phyloP scores from a whole-genome alignment of 306 rosid genomes.

The Prunus dulcis region DNA sequence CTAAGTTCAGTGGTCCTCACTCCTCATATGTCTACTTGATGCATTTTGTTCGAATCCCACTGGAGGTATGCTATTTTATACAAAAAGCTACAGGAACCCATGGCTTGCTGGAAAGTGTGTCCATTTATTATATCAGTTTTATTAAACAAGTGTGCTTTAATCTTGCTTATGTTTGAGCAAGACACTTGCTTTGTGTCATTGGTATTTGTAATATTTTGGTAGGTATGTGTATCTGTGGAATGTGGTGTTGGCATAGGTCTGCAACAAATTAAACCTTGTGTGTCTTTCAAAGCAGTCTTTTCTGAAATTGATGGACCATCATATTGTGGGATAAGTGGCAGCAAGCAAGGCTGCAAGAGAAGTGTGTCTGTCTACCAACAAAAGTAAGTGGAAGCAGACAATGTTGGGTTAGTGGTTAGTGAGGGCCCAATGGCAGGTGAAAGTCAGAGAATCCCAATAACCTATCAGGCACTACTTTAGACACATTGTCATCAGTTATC shows the following conservation, averaged over 20 bases:
- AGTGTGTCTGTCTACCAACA: background rate
- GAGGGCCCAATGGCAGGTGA: conserved; percentile 5
- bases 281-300: background rate
- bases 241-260: background rate
- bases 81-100: background rate
- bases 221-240: background rate
- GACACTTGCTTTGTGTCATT: background rate
- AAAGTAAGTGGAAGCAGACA: background rate
- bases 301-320: background rate
- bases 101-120: conserved; percentile 4
- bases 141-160: background rate
- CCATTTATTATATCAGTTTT: background rate
- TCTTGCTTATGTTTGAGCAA: background rate
- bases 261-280: background rate
- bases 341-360: background rate
- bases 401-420: background rate
- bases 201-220: background rate
- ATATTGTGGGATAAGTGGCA: background rate
- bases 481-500: too few species aligned
- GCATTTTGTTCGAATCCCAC: background rate
- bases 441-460: background rate
- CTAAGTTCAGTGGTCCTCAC: conserved; percentile 2
- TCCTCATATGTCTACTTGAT: background rate
- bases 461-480: background rate
- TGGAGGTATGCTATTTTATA: background rate